Evolutionary conservation across 129 eudicot species (phyloP), one percentile per base, ranked within the genome.

Genomic region (Dittrichia graveolens): DNA sequence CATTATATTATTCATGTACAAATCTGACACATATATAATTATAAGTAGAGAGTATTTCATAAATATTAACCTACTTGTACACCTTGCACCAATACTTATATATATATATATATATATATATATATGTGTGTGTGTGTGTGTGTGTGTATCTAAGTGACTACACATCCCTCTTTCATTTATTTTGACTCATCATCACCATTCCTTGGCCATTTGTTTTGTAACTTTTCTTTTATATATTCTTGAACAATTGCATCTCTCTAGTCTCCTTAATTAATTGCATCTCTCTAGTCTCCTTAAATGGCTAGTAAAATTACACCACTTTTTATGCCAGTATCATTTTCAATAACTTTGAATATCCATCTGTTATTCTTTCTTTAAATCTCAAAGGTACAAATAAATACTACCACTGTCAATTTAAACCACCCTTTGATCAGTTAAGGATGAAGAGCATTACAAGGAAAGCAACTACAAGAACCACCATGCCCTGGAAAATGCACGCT

Each of bases 361-460:
- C 19, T 19, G 39, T 56, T 19, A 56, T 55, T 55, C 5, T 39
- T 61, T 61, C 13, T 61, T 46, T 61, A 40, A 40, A 59, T 61
- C 48, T 39, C 11, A 61, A 61, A 61, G 48, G 35, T 39, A 39
- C 49, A 53, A 37, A 47, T 67, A 35, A 48, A 67, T 35, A 8
- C 13, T 13, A 49, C 44, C 31, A 24, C 31, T 24, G 2, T 24
- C 2, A 24, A n/a, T 8, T 37, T 49, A 67, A 67, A 49, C 58
- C 59, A 31, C 47, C 56, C 12, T 24, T 59, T 9, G 7, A 59
- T 31, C n/a, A 59, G 24, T 42, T 24, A 71, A 71, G 75, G 14
- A 55, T 71, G 55, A 71, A 55, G 65, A 37, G n/a, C n/a, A 42
- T 79, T 76, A 69, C 91, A 89, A 64, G 96, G 96, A 38, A 89